Evolutionary conservation across 306 rosid genomes (phyloP).

Genomic region (Vicia faba): DNA sequence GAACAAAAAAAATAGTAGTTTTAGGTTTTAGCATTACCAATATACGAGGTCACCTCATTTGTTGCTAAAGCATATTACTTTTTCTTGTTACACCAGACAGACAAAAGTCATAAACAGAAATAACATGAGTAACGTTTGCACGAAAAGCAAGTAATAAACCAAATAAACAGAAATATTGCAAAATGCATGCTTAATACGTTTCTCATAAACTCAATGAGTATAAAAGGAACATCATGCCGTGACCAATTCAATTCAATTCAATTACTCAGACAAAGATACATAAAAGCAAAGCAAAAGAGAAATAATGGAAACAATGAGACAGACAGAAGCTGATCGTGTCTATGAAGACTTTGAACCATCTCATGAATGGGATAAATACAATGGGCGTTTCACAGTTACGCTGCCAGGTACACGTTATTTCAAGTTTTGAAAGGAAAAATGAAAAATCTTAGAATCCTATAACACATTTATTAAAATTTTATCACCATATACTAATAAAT

Average conservation of each 20-base stretch:
- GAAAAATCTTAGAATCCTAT: background rate
- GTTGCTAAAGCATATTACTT: constrained; percentile 41
- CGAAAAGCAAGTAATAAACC: constrained; percentile 45
- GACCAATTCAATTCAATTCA: background rate
- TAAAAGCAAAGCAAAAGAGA: constrained; percentile 6
- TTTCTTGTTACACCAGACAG: constrained; percentile 36
- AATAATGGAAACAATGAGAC: constrained; percentile 31
- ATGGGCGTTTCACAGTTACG: constrained; percentile 38
- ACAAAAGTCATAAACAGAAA: constrained; percentile 10
- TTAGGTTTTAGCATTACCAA: constrained; percentile 39
- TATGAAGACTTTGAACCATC: constrained; percentile 57
- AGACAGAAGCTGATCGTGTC: constrained; percentile 30
- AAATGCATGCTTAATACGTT: constrained; percentile 7
- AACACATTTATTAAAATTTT: too few relatives aligned
- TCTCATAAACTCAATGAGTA: constrained; percentile 24
- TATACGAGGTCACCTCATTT: constrained; percentile 33
- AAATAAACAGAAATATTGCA: constrained; percentile 17
- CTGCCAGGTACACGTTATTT: constrained; percentile 53
- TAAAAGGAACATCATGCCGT: constrained; percentile 31
- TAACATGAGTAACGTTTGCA: constrained; percentile 34
- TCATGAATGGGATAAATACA: constrained; percentile 46
- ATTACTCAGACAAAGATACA: constrained; percentile 23
- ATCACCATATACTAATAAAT: too few relatives aligned
- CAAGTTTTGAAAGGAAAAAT: background rate
- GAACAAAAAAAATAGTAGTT: constrained; percentile 13